phyloP scores from a whole-genome alignment of 108 stramenopile genomes.

The Fragilaria crotonensis region DNA sequence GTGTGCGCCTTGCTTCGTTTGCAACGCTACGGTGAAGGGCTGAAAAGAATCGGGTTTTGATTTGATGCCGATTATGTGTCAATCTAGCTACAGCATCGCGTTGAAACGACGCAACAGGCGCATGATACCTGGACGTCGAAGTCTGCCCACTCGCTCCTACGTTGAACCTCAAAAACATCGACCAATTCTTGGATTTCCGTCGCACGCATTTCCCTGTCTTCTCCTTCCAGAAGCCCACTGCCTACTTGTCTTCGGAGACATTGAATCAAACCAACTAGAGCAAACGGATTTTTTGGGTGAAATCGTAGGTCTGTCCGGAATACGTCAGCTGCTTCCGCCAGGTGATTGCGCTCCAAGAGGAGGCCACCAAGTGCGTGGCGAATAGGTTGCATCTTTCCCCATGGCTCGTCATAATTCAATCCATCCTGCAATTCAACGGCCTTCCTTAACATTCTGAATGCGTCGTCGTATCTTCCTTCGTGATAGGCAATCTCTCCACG shows the following conservation, averaged over 20 bases:
- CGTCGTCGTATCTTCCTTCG: constrained; percentile 60
- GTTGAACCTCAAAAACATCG: constrained; percentile 29
- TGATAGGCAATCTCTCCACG: constrained; percentile 82
- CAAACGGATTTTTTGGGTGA: constrained; percentile 84
- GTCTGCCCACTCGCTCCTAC: constrained; percentile 47
- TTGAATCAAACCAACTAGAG: constrained; percentile 60
- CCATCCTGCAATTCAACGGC: constrained; percentile 74
- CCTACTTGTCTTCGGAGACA: constrained; percentile 29
- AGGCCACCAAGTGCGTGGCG: constrained; percentile 83
- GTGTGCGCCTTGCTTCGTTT: no score
- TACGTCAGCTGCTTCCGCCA: constrained; percentile 56
- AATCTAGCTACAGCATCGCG: neutral
- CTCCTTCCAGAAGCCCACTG: constrained; percentile 12
- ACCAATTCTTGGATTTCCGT: constrained; percentile 36
- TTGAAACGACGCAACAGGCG: constrained; percentile 38
- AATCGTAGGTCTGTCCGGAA: constrained; percentile 66
- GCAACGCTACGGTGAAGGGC: no score
- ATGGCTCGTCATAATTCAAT: constrained; percentile 81
- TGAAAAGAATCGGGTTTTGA: no score
- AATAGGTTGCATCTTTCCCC: constrained; percentile 90
- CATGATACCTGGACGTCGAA: constrained; percentile 61
- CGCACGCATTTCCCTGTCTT: neutral
- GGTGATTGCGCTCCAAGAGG: constrained; percentile 62
- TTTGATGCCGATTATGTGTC: no score
- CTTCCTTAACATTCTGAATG: constrained; percentile 55